Percentiles rank a stretch among this genome's conserved stretches.
phyloP scores from a whole-genome alignment of 163 green algal species.

The Scenedesmus sp. region DNA sequence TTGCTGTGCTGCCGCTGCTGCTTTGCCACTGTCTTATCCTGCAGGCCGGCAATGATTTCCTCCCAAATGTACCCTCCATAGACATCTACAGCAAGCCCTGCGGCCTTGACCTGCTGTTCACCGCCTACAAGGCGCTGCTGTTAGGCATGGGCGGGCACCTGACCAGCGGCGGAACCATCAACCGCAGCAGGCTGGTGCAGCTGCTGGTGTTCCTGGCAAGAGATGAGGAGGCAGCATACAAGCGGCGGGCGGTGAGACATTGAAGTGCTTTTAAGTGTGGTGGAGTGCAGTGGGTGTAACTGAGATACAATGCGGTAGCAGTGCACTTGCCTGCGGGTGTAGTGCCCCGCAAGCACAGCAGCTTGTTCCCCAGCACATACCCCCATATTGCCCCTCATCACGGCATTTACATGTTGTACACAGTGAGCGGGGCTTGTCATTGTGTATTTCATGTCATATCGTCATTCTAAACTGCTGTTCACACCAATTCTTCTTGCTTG shows the following conservation, averaged over 20 bases:
- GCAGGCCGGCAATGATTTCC: slow-evolving; percentile 70
- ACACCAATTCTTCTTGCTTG: not conserved
- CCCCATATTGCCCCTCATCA: no score
- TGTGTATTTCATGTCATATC: no score
- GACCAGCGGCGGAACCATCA: slow-evolving; percentile 51
- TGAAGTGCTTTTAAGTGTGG: not conserved
- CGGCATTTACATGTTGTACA: no score
- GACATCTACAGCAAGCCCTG: slow-evolving; percentile 64
- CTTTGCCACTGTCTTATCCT: not conserved
- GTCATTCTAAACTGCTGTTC: no score
- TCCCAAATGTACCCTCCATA: slow-evolving; percentile 64
- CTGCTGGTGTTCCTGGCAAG: slow-evolving; percentile 54
- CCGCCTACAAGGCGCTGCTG: slow-evolving; percentile 56
- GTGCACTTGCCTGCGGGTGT: no score
- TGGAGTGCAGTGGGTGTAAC: no score
- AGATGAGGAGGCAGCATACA: slow-evolving; percentile 63
- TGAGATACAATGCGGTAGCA: no score
- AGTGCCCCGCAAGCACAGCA: not conserved
- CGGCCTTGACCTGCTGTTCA: slow-evolving; percentile 63
- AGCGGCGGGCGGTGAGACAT: slow-evolving; percentile 48
- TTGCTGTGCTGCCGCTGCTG: no score
- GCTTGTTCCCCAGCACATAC: no score
- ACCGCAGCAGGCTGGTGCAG: slow-evolving; percentile 50
- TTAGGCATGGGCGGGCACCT: slow-evolving; percentile 53
- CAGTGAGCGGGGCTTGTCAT: no score